A percentile compares a stretch with the other conserved stretches of the same genome.
Conservation (phyloP, 768 basidiomycete species). For the Cantharellus cinnabarinus region DNA sequence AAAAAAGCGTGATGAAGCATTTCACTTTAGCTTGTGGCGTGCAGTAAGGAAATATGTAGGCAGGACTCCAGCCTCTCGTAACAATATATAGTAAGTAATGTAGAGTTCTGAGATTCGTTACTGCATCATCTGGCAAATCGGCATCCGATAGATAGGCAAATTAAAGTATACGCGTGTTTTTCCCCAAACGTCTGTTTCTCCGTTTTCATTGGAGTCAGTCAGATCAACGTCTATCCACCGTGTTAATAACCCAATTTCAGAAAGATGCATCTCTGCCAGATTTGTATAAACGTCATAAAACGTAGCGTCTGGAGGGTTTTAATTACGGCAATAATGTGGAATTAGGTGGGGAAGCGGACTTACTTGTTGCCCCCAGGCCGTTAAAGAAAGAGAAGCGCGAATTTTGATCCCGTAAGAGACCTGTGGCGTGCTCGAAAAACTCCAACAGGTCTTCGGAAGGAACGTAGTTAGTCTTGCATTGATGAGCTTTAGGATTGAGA, state of each 20-base stretch:
- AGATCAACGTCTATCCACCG: constrained; percentile 71
- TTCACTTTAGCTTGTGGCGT: too few species aligned
- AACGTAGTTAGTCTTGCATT: not conserved
- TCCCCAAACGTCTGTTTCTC: constrained; percentile 42
- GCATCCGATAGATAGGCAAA: constrained; percentile 45
- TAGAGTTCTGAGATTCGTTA: not conserved
- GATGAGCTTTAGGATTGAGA: not conserved
- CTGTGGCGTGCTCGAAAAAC: constrained; percentile 67
- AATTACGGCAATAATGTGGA: not conserved
- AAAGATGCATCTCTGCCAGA: constrained; percentile 66
- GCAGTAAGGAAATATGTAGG: too few species aligned
- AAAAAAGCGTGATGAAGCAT: too few species aligned
- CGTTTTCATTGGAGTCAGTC: constrained; percentile 19
- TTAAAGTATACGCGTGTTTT: constrained; percentile 57
- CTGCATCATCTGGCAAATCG: constrained; percentile 14
- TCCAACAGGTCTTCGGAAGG: constrained; percentile 34
- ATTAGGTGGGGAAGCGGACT: constrained; percentile 15
- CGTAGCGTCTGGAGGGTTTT: constrained; percentile 36
- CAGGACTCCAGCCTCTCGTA: too few species aligned
- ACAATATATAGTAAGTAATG: too few species aligned
- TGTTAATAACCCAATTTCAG: constrained; percentile 60
- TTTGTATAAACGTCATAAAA: constrained; percentile 86
- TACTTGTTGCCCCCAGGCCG: constrained; percentile 86
- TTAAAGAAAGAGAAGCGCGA: constrained; percentile 93
- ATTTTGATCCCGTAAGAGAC: constrained; percentile 50